Conservation (phyloP, 1,284 basidiomycete genomes). For the Gomphus sp. region DNA sequence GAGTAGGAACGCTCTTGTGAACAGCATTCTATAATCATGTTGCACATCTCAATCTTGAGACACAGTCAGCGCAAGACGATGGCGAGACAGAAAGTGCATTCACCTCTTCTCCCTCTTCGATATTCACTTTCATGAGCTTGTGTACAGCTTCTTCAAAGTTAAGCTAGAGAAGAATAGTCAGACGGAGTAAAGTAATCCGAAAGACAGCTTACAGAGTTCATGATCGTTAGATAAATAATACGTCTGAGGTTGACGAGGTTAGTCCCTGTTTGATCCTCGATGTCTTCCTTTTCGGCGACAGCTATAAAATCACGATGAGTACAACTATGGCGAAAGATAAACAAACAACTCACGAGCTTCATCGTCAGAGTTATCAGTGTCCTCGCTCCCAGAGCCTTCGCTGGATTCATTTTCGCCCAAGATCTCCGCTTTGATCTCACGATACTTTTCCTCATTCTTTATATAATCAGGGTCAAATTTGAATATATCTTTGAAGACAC, state of each 20-base stretch:
- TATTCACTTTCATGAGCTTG: slow-evolving; percentile 90
- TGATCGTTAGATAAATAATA: slow-evolving; percentile 95
- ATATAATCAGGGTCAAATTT: slow-evolving; percentile 86
- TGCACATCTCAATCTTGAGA: slow-evolving; percentile 81
- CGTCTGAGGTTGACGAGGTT: slow-evolving; percentile 93
- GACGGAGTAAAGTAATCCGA: slow-evolving; percentile 5
- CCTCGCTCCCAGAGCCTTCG: slow-evolving; percentile 67
- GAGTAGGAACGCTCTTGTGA: slow-evolving; percentile 98
- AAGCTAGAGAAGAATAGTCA: slow-evolving; percentile 32
- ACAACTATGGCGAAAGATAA: slow-evolving; percentile 5
- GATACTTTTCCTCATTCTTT: slow-evolving; percentile 93
- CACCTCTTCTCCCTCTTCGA: slow-evolving; percentile 90
- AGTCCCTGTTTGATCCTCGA: slow-evolving; percentile 92
- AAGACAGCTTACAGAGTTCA: slow-evolving; percentile 61
- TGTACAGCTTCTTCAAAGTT: slow-evolving; percentile 99
- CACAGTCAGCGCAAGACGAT: slow-evolving; percentile 3
- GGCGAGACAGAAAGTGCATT: slow-evolving; percentile 11
- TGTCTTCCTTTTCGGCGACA: slow-evolving; percentile 74
- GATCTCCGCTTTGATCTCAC: slow-evolving; percentile 87
- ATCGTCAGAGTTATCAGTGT: slow-evolving; percentile 45
- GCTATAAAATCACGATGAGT: slow-evolving; percentile 24
- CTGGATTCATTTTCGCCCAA: slow-evolving; percentile 52
- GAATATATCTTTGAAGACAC: slow-evolving; percentile 68
- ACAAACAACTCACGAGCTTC: slow-evolving; percentile 34
- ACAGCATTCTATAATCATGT: slow-evolving; percentile 99